Evolutionary conservation across 345 rosid genomes (phyloP).

Genomic region (Melaleuca alternifolia): DNA sequence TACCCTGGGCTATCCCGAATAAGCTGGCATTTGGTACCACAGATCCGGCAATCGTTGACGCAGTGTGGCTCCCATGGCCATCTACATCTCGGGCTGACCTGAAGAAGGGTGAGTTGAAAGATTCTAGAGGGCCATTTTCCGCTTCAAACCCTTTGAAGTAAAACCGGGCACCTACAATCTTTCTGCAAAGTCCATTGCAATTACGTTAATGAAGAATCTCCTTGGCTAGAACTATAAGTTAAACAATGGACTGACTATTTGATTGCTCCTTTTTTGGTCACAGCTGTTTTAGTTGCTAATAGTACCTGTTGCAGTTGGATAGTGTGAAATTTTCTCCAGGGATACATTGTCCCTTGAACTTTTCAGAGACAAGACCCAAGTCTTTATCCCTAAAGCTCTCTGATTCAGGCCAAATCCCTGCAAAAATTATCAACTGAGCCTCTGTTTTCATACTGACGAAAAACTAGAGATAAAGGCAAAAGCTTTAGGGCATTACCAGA

Average conservation of each 20-base stretch:
- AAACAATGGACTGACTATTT: background rate
- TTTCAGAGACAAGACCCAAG: slow-evolving; percentile 26
- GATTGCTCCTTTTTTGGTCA: background rate
- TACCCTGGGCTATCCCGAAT: slow-evolving; percentile 35
- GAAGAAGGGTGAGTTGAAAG: slow-evolving; percentile 11
- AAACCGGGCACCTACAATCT: slow-evolving; percentile 35
- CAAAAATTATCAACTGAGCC: background rate
- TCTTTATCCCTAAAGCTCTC: slow-evolving; percentile 26
- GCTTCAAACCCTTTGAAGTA: slow-evolving; percentile 33
- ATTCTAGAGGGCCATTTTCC: slow-evolving; percentile 25
- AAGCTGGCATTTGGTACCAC: slow-evolving; percentile 24
- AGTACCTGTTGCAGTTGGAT: slow-evolving; percentile 28
- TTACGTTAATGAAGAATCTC: background rate
- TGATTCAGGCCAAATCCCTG: slow-evolving; percentile 47
- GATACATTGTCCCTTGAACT: slow-evolving; percentile 37
- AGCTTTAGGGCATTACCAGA: slow-evolving; percentile 8
- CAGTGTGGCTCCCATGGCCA: slow-evolving; percentile 40
- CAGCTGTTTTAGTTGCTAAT: background rate
- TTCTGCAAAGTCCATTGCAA: slow-evolving; percentile 17
- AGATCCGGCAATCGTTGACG: slow-evolving; percentile 30
- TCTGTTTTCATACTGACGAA: background rate
- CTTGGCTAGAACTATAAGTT: background rate
- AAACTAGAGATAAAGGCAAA: background rate
- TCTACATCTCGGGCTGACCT: slow-evolving; percentile 29
- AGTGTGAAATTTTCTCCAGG: slow-evolving; percentile 28